Conservation (phyloP, 2,329 filamentous ascomycete genomes). For the Neoarthrinium moseri region DNA sequence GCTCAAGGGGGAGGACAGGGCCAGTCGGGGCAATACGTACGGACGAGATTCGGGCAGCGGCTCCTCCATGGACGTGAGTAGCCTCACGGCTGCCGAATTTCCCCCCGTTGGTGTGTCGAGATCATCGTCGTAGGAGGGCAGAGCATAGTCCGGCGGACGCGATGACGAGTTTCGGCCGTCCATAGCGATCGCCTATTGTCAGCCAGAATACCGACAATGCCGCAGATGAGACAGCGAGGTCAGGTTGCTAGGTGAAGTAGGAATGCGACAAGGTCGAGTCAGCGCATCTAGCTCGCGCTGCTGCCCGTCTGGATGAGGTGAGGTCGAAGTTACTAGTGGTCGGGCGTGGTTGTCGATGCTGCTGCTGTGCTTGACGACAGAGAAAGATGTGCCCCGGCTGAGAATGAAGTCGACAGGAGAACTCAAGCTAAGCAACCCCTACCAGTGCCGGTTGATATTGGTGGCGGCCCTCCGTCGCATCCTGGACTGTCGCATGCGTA, state of each 20-base stretch:
- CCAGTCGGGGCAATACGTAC: constrained; percentile 48
- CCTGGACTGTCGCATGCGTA: background rate
- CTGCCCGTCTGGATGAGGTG: too few species aligned
- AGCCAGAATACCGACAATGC: constrained; percentile 17
- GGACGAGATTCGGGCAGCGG: constrained; percentile 42
- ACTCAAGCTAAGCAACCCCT: background rate
- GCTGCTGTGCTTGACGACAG: background rate
- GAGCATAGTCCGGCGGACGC: constrained; percentile 56
- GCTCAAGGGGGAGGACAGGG: constrained; percentile 16
- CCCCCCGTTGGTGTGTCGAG: constrained; percentile 42
- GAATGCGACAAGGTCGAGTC: background rate
- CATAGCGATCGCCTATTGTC: constrained; percentile 35
- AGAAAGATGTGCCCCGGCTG: background rate
- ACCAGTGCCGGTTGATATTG: background rate
- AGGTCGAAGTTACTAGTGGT: too few species aligned
- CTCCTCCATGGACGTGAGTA: constrained; percentile 64
- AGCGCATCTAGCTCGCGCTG: too few species aligned
- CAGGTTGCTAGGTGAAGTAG: background rate
- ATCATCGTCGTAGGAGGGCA: constrained; percentile 57
- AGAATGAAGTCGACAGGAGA: background rate
- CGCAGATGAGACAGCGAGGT: constrained; percentile 16
- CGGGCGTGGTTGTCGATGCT: background rate
- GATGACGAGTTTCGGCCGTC: constrained; percentile 49
- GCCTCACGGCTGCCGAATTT: constrained; percentile 54
- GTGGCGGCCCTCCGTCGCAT: constrained; percentile 3